phyloP scores from a whole-genome alignment of 2,329 filamentous ascomycete genomes.

The Lachnellula willkommii region DNA sequence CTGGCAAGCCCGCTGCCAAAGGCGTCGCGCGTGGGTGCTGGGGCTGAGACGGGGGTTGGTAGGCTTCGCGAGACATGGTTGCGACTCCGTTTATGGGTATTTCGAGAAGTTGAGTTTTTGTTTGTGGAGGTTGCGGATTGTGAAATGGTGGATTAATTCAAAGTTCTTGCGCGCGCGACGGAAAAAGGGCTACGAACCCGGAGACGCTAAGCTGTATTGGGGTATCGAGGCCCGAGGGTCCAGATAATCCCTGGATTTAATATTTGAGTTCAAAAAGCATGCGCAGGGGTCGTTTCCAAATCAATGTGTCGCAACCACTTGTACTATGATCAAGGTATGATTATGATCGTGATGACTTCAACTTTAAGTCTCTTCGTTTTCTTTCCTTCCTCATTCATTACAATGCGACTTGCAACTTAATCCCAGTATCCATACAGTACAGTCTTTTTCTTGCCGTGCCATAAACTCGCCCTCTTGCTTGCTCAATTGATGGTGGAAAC shows the following conservation, averaged over 20 bases:
- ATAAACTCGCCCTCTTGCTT: background rate
- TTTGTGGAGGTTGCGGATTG: background rate
- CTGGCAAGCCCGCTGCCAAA: slow-evolving; percentile 26
- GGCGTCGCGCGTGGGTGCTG: slow-evolving; percentile 34
- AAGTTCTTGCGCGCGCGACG: no score
- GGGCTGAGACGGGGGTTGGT: slow-evolving; percentile 59
- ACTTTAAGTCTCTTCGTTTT: no score
- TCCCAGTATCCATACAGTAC: background rate
- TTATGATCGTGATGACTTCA: background rate
- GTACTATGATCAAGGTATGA: background rate
- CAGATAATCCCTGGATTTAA: no score
- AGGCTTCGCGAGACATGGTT: slow-evolving; percentile 67
- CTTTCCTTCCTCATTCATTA: background rate
- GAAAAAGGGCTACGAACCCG: no score
- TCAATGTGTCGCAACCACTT: background rate
- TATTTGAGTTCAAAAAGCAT: no score
- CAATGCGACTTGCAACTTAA: background rate
- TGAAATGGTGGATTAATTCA: background rate
- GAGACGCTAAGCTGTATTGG: no score
- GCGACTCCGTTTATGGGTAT: background rate
- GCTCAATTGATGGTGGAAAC: background rate
- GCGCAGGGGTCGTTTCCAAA: no score
- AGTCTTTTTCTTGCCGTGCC: background rate
- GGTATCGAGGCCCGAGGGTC: no score
- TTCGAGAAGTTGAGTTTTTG: no score